These are phyloP conservation scores for Hypoxylon sp. DNA, from an alignment of 2,329 filamentous ascomycete genomes.

Conservation along the genomic window DNA sequence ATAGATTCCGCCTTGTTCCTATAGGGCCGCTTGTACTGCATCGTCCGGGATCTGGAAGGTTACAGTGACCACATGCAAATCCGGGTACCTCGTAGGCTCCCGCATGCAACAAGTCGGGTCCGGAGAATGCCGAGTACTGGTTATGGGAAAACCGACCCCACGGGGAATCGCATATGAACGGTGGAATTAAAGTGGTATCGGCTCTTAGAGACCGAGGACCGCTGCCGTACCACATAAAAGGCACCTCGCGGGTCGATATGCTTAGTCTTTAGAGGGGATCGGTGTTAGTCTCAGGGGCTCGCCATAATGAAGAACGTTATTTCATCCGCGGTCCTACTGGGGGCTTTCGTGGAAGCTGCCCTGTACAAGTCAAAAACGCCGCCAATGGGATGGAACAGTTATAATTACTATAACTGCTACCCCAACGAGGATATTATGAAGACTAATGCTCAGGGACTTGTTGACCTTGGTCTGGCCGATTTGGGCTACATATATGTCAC, in stretches of 20 bases:
- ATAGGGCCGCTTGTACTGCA: constrained; percentile 41
- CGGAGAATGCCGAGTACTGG: constrained; percentile 17
- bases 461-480: constrained; percentile 65
- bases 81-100: constrained; percentile 21
- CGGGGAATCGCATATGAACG: constrained; percentile 10
- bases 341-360: constrained; percentile 37
- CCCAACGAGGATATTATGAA: constrained; percentile 65
- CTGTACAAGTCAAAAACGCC: constrained; percentile 54
- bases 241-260: background rate
- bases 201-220: constrained; percentile 20
- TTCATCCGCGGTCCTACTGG: constrained; percentile 24
- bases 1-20: background rate
- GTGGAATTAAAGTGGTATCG: constrained; percentile 18
- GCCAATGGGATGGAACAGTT: constrained; percentile 71
- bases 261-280: background rate
- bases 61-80: constrained; percentile 17
- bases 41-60: constrained; percentile 25
- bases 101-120: constrained; percentile 29
- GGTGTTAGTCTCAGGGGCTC: background rate
- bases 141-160: constrained; percentile 23
- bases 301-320: constrained; percentile 21
- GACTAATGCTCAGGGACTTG: constrained; percentile 66
- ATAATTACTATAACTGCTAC: constrained; percentile 68
- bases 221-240: constrained; percentile 24
- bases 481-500: constrained; percentile 71